Evolutionary conservation across 176 grass and related monocot genomes (phyloP), one percentile per base, ranked within the genome.

Genomic region (Zoysia pacifica): DNA sequence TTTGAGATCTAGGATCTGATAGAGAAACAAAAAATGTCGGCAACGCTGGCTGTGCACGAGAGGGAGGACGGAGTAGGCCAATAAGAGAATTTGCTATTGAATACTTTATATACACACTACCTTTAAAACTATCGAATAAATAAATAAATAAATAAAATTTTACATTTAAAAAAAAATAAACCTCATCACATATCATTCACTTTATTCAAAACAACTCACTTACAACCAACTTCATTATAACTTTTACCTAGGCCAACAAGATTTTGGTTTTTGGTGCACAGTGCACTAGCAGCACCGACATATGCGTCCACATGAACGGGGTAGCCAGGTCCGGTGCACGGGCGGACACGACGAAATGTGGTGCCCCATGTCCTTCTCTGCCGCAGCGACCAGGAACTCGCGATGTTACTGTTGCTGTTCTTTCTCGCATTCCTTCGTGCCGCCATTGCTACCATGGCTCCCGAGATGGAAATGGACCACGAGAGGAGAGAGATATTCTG

Each of bases 391-490:
- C 48, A 74, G 56, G 48, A 66, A 16, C 59, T 61, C 59, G 19
- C 2, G 19, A 35, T 19, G 9, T 36, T 62, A 62, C 59, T 62
- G 59, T 62, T 62, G 19, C 59, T 62, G 28, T 5, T 52, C 75
- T 66, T 52, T 51, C 48, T 67, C 36, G 11, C 67, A 67, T 54
- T 42, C 38, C 71, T 9, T 67, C 16, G 48, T 40, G 62, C 48
- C 62, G 62, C 48, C 62, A 39, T 52, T 38, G 37, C 72, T 3
- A 11, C 58, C 48, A 13, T 54, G 60, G 47, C 67, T 39, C 11
- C 5, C 55, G 10, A 62, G 70, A 11, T 40, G 43, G 16, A 43
- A 6, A 74, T 75, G 75, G 82, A 62, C 65, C 82, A 70, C 54
- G 0, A 18, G 13, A 19, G 20, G 0, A 40, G n/a, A n/a, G n/a